Evolutionary conservation across 139 green algal species (phyloP).

Genomic region (Coccomyxa sp.): DNA sequence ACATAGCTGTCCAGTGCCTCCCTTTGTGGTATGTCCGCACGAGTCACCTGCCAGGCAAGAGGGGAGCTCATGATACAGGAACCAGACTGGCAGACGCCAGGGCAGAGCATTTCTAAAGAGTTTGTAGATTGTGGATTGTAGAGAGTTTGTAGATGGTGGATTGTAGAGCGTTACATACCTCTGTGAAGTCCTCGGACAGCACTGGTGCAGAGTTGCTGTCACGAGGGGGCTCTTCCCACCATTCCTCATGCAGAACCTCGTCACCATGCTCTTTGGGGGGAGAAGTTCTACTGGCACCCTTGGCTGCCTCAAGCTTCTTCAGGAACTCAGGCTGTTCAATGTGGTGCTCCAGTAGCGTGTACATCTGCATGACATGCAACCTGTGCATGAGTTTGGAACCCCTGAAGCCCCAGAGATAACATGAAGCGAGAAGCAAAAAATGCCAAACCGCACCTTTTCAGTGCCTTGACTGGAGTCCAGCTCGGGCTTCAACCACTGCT

Average conservation of each 20-base stretch:
- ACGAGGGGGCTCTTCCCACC: slow-evolving; percentile 20
- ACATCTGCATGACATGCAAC: slow-evolving; percentile 8
- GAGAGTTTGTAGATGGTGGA: background rate
- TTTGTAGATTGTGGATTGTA: background rate
- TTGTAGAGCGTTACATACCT: background rate
- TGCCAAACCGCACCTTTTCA: background rate
- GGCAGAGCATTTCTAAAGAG: background rate
- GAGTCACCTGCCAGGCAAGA: slow-evolving; percentile 1
- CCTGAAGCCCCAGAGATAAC: too few species aligned
- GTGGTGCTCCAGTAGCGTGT: slow-evolving; percentile 14
- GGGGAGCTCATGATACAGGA: background rate
- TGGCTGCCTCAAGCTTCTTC: slow-evolving; percentile 14
- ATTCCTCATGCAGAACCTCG: slow-evolving; percentile 28
- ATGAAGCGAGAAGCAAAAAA: background rate
- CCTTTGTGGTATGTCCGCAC: background rate
- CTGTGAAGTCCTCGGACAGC: background rate
- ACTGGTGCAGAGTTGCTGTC: too few species aligned
- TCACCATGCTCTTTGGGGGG: background rate
- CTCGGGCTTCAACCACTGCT: background rate
- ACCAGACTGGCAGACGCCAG: background rate
- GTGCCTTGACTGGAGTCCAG: background rate
- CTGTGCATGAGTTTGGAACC: background rate
- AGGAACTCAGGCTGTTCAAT: slow-evolving; percentile 23
- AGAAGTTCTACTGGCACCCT: background rate
- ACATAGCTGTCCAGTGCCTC: slow-evolving; percentile 43